Percentiles rank a stretch among this genome's conserved stretches.
phyloP scores from a whole-genome alignment of 345 rosid genomes.

The Eucalyptus urophylla region DNA sequence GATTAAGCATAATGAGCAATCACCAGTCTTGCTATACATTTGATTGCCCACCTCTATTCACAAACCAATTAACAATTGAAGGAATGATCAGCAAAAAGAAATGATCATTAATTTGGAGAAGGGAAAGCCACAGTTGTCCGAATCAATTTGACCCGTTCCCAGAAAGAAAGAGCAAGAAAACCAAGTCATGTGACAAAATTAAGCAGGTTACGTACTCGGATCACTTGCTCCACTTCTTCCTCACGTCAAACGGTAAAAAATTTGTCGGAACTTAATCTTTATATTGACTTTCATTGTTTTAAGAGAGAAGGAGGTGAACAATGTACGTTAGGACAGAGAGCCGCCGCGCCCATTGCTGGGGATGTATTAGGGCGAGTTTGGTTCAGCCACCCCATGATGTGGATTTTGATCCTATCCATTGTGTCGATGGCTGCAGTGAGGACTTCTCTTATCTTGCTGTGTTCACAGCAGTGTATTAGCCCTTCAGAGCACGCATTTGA shows the following conservation, averaged over 20 bases:
- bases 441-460: constrained; percentile 10
- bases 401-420: constrained; percentile 11
- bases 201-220: neutral
- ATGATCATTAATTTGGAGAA: neutral
- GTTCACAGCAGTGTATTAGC: constrained; percentile 25
- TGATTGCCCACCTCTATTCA: neutral
- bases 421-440: constrained; percentile 7
- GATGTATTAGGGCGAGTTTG: neutral
- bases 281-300: neutral
- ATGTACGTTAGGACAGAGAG: constrained; percentile 1
- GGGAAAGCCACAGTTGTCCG: neutral
- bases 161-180: neutral
- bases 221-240: neutral
- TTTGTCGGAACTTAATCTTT: neutral
- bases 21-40: neutral
- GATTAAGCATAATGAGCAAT: neutral
- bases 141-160: neutral
- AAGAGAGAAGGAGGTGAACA: neutral
- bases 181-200: neutral
- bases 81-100: neutral
- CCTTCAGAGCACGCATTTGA: constrained; percentile 13
- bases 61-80: neutral
- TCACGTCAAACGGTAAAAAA: neutral
- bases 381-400: constrained; percentile 36
- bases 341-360: neutral